These are phyloP conservation scores for Casuarina glauca DNA, from an alignment of 306 rosid genomes.

Conservation along the genomic window DNA sequence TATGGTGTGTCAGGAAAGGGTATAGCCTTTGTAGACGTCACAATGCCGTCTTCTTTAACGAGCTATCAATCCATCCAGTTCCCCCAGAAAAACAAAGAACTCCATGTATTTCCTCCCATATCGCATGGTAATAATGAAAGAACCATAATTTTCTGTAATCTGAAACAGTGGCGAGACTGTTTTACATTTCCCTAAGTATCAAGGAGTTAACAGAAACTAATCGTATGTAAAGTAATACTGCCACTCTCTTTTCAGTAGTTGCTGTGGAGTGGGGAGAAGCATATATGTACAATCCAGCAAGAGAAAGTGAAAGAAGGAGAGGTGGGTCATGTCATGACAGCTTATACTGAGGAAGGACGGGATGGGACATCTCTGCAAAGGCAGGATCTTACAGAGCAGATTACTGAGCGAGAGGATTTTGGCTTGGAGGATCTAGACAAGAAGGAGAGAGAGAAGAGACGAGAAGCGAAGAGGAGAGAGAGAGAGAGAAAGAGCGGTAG, in stretches of 20 bases:
- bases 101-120: no score
- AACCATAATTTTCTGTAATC: no score
- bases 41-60: no score
- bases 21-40: no score
- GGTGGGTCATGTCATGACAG: slow-evolving; percentile 49
- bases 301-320: slow-evolving; percentile 7
- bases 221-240: no score
- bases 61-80: background rate
- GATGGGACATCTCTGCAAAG: slow-evolving; percentile 46
- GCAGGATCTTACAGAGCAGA: slow-evolving; percentile 23
- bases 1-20: no score
- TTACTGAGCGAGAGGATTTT: slow-evolving; percentile 6
- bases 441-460: background rate
- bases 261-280: slow-evolving; percentile 1
- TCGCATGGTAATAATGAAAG: no score
- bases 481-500: background rate
- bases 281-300: background rate
- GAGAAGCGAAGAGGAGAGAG: background rate
- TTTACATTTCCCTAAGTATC: no score
- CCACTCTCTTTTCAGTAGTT: background rate
- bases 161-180: no score
- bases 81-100: no score
- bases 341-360: slow-evolving; percentile 30
- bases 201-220: no score
- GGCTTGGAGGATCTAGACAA: slow-evolving; percentile 29